Conservation (phyloP, 257 asterid genomes). For the Solanum phureja region DNA sequence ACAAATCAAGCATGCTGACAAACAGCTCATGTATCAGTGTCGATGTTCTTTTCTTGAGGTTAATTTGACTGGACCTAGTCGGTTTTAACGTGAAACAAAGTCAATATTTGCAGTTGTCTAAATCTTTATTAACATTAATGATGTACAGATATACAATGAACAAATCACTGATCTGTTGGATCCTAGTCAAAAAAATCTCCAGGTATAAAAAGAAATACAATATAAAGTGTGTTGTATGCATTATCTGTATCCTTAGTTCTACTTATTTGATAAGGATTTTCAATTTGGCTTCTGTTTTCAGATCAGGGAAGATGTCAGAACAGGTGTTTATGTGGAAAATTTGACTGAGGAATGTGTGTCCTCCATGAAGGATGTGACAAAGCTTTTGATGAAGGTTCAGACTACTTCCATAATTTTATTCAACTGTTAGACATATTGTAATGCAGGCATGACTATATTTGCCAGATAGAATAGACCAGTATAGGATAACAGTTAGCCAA, state of each 20-base stretch:
- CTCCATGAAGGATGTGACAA: conserved; percentile 76
- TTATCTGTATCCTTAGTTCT: background rate
- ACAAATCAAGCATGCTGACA: conserved; percentile 77
- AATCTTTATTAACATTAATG: conserved; percentile 4
- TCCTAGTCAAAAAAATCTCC: conserved; percentile 89
- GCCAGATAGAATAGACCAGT: background rate
- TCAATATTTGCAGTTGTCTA: background rate
- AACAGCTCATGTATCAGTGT: conserved; percentile 77
- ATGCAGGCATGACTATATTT: background rate
- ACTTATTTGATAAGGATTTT: background rate
- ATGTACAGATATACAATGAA: conserved; percentile 86
- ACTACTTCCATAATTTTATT: background rate
- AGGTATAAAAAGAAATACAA: conserved; percentile 35
- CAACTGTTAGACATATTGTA: background rate
- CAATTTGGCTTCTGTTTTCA: conserved; percentile 22
- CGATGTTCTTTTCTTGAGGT: conserved; percentile 99
- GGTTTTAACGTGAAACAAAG: background rate
- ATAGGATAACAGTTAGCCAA: background rate
- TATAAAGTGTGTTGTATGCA: background rate
- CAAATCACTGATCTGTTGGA: conserved; percentile 96
- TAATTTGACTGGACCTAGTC: conserved; percentile 1
- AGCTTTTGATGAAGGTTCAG: conserved; percentile 79
- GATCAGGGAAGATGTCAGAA: conserved; percentile 91
- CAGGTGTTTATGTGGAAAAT: conserved; percentile 92
- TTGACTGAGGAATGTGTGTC: conserved; percentile 87